Evolutionary conservation across 192 early-diverging fungal genomes (phyloP).

Genomic region (Funneliformis geosporum): DNA sequence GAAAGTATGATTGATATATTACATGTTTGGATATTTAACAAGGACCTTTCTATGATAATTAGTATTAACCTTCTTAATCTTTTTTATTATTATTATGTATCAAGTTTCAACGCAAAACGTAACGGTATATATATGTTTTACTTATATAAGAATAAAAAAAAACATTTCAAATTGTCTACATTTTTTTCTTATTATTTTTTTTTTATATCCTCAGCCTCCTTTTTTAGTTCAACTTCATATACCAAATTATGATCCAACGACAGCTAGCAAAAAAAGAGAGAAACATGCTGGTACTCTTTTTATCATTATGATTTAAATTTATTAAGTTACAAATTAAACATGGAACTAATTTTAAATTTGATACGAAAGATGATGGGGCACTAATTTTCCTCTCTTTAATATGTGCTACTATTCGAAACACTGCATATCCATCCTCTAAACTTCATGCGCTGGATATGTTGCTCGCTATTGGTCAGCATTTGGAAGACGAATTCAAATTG

Average conservation of each 20-base stretch:
- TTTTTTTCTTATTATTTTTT: neutral
- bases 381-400: constrained; percentile 68
- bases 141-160: neutral
- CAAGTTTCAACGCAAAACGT: neutral
- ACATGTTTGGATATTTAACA: neutral
- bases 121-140: neutral
- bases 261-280: constrained; percentile 16
- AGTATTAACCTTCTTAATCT: neutral
- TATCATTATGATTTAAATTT: neutral
- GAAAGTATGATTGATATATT: neutral
- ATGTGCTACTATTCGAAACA: constrained; percentile 71
- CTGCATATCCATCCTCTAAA: constrained; percentile 68
- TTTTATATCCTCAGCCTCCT: neutral
- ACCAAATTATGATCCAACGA: constrained; percentile 33
- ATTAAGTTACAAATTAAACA: neutral
- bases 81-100: neutral
- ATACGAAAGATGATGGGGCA: constrained; percentile 60
- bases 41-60: neutral
- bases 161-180: neutral
- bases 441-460: constrained; percentile 75
- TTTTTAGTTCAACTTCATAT: constrained; percentile 29
- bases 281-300: constrained; percentile 14
- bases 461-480: constrained; percentile 62
- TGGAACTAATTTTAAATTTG: neutral
- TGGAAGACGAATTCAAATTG: constrained; percentile 71